phyloP scores from a whole-genome alignment of 495 filamentous ascomycete species.

The Penicillium antarcticum region DNA sequence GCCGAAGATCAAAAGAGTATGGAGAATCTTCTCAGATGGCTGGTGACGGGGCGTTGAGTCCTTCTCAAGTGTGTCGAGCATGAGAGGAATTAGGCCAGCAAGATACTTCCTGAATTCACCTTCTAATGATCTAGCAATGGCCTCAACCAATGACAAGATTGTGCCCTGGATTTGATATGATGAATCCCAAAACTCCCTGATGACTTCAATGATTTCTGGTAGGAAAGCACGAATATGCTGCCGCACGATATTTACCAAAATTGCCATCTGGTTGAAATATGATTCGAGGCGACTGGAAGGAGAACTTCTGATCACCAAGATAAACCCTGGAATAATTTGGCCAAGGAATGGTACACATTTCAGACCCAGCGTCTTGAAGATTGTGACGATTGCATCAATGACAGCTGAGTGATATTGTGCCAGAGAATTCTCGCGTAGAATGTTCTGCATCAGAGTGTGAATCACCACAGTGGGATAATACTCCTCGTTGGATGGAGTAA shows the following conservation, averaged over 20 bases:
- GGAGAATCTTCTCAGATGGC: conserved; percentile 85
- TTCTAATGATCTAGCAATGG: conserved; percentile 87
- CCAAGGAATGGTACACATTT: conserved; percentile 93
- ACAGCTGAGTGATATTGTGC: conserved; percentile 87
- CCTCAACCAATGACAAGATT: conserved; percentile 86
- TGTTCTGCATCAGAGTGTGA: conserved; percentile 80
- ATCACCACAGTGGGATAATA: conserved; percentile 99
- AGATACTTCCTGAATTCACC: conserved; percentile 97
- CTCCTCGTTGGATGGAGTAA: conserved; percentile 96
- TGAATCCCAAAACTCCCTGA: conserved; percentile 82
- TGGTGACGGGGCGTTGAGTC: conserved; percentile 68
- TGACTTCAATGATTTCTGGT: conserved; percentile 74
- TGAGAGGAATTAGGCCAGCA: conserved; percentile 79
- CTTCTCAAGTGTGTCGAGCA: conserved; percentile 90
- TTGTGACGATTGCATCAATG: conserved; percentile 98
- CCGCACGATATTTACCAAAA: conserved; percentile 89
- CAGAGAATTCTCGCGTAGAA: conserved; percentile 85
- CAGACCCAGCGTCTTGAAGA: conserved; percentile 90
- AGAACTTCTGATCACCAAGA: conserved; percentile 77
- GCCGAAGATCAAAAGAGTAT: conserved; percentile 95
- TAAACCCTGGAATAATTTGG: conserved; percentile 90
- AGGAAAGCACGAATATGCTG: conserved; percentile 92
- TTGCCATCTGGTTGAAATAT: conserved; percentile 93
- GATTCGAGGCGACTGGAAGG: conserved; percentile 74
- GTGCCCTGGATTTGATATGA: conserved; percentile 78